phyloP scores from a whole-genome alignment of 345 rosid species.

The Nasturtium officinale region DNA sequence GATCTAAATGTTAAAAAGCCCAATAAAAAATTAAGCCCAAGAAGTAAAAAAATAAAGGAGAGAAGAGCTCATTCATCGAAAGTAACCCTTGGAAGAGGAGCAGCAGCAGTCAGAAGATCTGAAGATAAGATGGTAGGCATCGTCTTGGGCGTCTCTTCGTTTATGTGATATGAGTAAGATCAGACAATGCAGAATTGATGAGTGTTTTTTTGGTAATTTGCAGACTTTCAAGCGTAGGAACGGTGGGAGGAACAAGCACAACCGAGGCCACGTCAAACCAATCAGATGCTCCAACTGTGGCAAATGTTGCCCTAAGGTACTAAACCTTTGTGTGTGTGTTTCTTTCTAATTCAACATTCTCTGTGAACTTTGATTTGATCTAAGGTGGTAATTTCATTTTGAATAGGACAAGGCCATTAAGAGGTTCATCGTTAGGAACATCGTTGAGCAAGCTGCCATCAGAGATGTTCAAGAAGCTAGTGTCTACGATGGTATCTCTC shows the following conservation, averaged over 20 bases:
- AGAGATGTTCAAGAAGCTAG: conserved; percentile 94
- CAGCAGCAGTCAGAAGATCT: background rate
- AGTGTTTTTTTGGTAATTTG: background rate
- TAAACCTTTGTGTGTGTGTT: too few species aligned
- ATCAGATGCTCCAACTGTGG: conserved; percentile 97
- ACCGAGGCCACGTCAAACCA: conserved; percentile 88
- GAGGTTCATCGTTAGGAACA: conserved; percentile 92
- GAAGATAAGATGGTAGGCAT: background rate
- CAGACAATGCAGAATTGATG: background rate
- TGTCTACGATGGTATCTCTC: conserved; percentile 62
- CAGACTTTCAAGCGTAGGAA: conserved; percentile 97
- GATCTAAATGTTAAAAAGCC: background rate
- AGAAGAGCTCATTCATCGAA: background rate
- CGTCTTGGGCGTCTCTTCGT: background rate
- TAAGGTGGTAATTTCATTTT: background rate
- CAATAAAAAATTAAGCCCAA: background rate
- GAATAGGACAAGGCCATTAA: conserved; percentile 82
- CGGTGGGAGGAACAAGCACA: conserved; percentile 97
- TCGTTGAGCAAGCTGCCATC: conserved; percentile 92
- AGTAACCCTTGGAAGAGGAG: conserved; percentile 4
- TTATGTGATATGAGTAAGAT: background rate
- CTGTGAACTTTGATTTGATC: background rate
- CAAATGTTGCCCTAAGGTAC: conserved; percentile 88
- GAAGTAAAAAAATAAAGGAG: background rate
- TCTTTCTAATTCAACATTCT: background rate